Conservation (phyloP, 1,284 basidiomycete species). For the Testicularia cyperi region DNA sequence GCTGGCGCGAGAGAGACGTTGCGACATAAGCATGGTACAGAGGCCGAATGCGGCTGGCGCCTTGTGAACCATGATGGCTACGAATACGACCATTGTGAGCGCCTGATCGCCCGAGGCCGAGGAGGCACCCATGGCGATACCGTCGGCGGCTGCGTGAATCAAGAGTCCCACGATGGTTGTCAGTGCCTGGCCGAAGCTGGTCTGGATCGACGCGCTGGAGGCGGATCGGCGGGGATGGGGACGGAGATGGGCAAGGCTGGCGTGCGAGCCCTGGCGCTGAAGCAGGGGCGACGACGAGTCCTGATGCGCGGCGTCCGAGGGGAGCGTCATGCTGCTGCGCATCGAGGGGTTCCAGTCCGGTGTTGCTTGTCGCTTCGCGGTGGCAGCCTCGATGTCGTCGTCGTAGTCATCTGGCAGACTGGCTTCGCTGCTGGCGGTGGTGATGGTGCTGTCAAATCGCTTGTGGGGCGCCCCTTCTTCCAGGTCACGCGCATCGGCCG, state of each 20-base stretch:
- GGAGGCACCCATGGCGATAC: constrained; percentile 56
- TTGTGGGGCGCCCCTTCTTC: background rate
- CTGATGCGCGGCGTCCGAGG: constrained; percentile 1
- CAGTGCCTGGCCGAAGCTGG: constrained; percentile 32
- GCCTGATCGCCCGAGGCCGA: constrained; percentile 39
- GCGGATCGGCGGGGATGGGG: background rate
- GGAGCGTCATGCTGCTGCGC: constrained; percentile 8
- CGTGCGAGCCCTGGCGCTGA: constrained; percentile 8
- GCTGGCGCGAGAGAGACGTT: constrained; percentile 23
- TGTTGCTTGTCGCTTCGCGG: too few species aligned
- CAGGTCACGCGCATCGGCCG: too few species aligned
- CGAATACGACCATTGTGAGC: constrained; percentile 50
- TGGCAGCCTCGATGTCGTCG: constrained; percentile 6
- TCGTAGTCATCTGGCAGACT: constrained; percentile 32
- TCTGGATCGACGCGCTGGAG: constrained; percentile 4
- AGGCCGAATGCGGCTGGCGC: constrained; percentile 56
- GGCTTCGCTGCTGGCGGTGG: constrained; percentile 19
- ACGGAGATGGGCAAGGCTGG: constrained; percentile 3
- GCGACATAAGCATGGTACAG: constrained; percentile 54
- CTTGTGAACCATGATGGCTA: constrained; percentile 59
- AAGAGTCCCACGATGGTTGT: constrained; percentile 49
- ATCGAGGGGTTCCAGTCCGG: constrained; percentile 15
- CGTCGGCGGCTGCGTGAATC: constrained; percentile 55
- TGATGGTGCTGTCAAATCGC: constrained; percentile 15
- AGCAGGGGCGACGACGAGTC: constrained; percentile 13